Conservation (phyloP, 345 rosid genomes). For the Gossypium stocksii region DNA sequence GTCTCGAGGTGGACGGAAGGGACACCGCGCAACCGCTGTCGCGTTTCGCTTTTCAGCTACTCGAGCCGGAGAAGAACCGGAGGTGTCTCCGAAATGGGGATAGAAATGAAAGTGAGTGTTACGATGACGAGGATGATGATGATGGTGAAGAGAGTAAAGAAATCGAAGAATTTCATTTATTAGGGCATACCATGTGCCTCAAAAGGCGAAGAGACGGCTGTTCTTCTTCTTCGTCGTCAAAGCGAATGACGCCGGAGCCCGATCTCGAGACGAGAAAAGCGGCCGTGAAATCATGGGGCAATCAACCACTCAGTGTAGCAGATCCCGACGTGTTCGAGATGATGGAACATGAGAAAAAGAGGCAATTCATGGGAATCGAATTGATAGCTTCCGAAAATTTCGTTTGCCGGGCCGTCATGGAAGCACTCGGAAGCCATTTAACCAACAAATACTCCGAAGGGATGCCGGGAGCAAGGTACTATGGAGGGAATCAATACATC, state of each 20-base stretch:
- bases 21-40: background rate
- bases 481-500: conserved; percentile 64
- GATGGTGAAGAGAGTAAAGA: conserved; percentile 26
- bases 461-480: conserved; percentile 65
- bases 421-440: conserved; percentile 72
- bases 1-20: conserved; percentile 3
- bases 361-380: conserved; percentile 62
- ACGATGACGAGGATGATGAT: conserved; percentile 19
- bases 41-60: conserved; percentile 6
- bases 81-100: conserved; percentile 26
- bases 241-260: conserved; percentile 25
- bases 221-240: conserved; percentile 25
- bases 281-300: conserved; percentile 38
- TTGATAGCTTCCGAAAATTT: conserved; percentile 85
- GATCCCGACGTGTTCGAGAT: conserved; percentile 55
- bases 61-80: background rate
- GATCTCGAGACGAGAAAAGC: conserved; percentile 31
- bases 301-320: conserved; percentile 41
- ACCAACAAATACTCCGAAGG: conserved; percentile 82
- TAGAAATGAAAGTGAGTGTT: conserved; percentile 10
- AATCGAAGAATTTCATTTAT: conserved; percentile 48
- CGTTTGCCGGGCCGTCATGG: conserved; percentile 68
- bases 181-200: conserved; percentile 64
- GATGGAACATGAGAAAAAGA: conserved; percentile 58
- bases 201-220: conserved; percentile 36